A percentile compares a stretch with the other conserved stretches of the same genome.
phyloP scores from a whole-genome alignment of 805 yeast genomes.

The Suhomyces kilbournensis region DNA sequence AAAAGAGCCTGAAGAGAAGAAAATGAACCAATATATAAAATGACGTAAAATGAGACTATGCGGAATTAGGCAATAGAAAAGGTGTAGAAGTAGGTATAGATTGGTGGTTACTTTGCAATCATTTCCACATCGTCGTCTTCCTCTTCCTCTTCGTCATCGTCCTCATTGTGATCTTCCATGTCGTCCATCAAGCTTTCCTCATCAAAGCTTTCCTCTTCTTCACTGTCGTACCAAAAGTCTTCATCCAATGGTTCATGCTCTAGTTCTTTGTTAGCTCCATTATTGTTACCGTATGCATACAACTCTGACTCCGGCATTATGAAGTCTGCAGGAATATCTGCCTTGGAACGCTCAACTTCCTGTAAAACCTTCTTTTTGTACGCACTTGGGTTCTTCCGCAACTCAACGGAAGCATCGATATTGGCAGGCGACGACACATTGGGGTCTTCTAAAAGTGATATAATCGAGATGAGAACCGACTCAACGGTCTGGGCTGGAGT shows the following conservation, averaged over 20 bases:
- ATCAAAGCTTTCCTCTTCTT: conserved; percentile 44
- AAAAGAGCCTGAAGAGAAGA: background rate
- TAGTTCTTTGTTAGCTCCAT: conserved; percentile 33
- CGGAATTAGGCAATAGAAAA: background rate
- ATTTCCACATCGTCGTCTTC: conserved; percentile 40
- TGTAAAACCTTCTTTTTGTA: conserved; percentile 72
- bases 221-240: conserved; percentile 76
- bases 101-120: conserved; percentile 7
- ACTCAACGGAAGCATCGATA: conserved; percentile 91
- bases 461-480: conserved; percentile 82
- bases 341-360: conserved; percentile 80
- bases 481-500: conserved; percentile 91
- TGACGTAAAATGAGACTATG: conserved; percentile 2
- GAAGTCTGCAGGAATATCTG: conserved; percentile 85
- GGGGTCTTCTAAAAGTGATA: conserved; percentile 90
- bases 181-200: conserved; percentile 49
- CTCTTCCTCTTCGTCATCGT: conserved; percentile 59
- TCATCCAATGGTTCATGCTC: conserved; percentile 67
- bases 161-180: conserved; percentile 50
- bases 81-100: background rate
- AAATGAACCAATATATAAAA: conserved; percentile 1
- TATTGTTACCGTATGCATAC: conserved; percentile 34
- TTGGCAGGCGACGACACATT: conserved; percentile 92
- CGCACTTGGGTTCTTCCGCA: conserved; percentile 75
- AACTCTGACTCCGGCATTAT: conserved; percentile 71